Base-by-base conservation (phyloP, 23 red algal genomes). In the Gracilaria domingensis region DNA sequence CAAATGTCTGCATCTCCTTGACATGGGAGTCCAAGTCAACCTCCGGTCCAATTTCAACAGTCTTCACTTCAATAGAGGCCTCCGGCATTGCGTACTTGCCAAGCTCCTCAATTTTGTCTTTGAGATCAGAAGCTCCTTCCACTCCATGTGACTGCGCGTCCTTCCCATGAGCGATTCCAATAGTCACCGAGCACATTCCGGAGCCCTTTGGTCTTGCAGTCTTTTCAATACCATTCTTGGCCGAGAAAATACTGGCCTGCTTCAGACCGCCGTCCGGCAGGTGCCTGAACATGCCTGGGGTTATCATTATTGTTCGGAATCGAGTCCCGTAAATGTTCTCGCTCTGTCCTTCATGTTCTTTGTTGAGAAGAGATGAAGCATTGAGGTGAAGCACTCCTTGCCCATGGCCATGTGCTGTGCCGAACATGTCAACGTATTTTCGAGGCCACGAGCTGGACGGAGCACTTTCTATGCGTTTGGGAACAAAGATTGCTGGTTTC, bases 291-390 rank as follows among this genome's bases (percentile, higher is more conserved):
- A 90, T 90, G 26, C 87, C 87, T 24, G 71, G 66, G 1, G 76
- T 90, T 20, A 74, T 78, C 87, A 90, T 90, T 25, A 90, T 81
- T 33, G 87, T 79, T 80, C 87, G n/a, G 59, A 90, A 90, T 37
- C 87, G 57, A 71, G 87, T 90, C 28, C 74, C 87, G 32, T 71
- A 39, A 23, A 90, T 7, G 32, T 80, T 59, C 38, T 90, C 87
- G 16, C 39, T 77, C 39, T 90, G 54, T 24, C 72, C 87, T 40
- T 90, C 36, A 61, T 90, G 87, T 18, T 49, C 45, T 44, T 80
- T 72, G 14, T 42, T 61, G 56, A 90, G 57, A 47, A 90, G 37
- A 16, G 87, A 61, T 61, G 87, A 90, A 21, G 87, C 42, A 37
- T 90, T 90, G 51, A 90, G 36, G 51, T 90, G 87, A 40, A 66